A percentile compares a stretch with the other conserved stretches of the same genome.
These are phyloP conservation scores for Fusarium sambucinum DNA, from an alignment of 2,329 filamentous ascomycete species.

Conservation along the genomic window DNA sequence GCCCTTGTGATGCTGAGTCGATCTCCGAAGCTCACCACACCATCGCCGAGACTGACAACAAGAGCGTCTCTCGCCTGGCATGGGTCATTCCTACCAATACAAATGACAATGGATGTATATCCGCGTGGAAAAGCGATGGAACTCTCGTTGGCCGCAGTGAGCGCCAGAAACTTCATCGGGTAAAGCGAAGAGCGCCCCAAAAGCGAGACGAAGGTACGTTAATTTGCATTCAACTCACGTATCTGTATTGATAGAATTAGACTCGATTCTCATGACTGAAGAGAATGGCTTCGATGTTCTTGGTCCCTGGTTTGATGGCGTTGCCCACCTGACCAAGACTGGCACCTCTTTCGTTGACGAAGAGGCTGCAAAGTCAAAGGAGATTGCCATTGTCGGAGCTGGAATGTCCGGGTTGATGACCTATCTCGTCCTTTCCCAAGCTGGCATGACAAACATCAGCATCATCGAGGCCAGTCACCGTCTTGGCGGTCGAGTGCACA, in stretches of 20 bases:
- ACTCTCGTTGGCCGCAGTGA: background rate
- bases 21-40: slow-evolving; percentile 3
- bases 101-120: slow-evolving; percentile 1
- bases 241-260: rapidly evolving
- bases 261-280: background rate
- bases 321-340: background rate
- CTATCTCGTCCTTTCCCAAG: slow-evolving; percentile 6
- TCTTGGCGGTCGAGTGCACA: slow-evolving; percentile 16
- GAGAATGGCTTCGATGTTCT: slow-evolving; percentile 2
- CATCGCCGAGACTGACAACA: slow-evolving; percentile 1
- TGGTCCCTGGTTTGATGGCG: slow-evolving; percentile 8
- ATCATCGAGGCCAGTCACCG: slow-evolving; percentile 15
- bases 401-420: slow-evolving; percentile 13
- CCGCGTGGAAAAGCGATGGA: background rate
- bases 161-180: background rate
- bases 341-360: background rate
- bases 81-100: slow-evolving; percentile 2
- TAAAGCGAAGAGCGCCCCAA: background rate
- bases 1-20: background rate
- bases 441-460: slow-evolving; percentile 18
- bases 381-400: slow-evolving; percentile 6
- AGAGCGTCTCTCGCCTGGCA: background rate
- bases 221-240: rapidly evolving
- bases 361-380: slow-evolving; percentile 2
- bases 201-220: background rate